Evolutionary conservation across 768 basidiomycete genomes (phyloP), one percentile per base, ranked within the genome.

Genomic region (Phaffia tasmanica): DNA sequence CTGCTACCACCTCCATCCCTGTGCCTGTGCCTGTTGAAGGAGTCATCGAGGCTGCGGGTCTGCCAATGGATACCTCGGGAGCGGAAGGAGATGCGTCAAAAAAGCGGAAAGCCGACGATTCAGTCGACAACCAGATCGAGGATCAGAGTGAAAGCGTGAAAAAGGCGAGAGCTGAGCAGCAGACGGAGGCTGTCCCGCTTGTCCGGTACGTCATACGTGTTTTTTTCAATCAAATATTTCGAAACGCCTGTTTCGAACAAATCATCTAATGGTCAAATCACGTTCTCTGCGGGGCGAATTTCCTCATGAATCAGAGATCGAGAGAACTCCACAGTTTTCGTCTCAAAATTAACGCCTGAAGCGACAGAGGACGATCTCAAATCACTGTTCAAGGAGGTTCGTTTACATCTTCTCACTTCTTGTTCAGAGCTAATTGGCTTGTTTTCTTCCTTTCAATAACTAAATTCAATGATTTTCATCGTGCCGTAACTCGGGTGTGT

Each of bases 271-370:
- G 7, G 29, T 8, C 9, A 29, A 4, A 18, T 50, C 14, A 16
- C 29, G 29, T 51, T 15, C 18, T 42, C 11, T 19, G 27, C 21
- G 19, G 15, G 15, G 21, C 18, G n/a, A 2, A 19, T 62, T 49
- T 51, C 15, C n/a, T 18, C 35, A 23, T 57, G 5, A 18, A 8
- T 67, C 60, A 93, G 94, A 70, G 95, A 99, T 77, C 89, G 95
- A 56, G 95, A 99, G 78, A 88, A 97, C 71, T 84, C 85, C 32
- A 94, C 91, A 0, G 86, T 98, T 4, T 88, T 98, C 67, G 86
- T 95, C 18, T 82, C 85, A 3, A 84, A 87, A 55, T 77, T 95
- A 14, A 83, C 84, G 0, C 54, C 75, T 21, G 80, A 77, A 15
- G 79, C 81, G 14, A 79, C 79, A 55, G 86, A 90, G 63, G 82